phyloP scores from a whole-genome alignment of 495 filamentous ascomycete genomes.

The Aspergillus homomorphus region DNA sequence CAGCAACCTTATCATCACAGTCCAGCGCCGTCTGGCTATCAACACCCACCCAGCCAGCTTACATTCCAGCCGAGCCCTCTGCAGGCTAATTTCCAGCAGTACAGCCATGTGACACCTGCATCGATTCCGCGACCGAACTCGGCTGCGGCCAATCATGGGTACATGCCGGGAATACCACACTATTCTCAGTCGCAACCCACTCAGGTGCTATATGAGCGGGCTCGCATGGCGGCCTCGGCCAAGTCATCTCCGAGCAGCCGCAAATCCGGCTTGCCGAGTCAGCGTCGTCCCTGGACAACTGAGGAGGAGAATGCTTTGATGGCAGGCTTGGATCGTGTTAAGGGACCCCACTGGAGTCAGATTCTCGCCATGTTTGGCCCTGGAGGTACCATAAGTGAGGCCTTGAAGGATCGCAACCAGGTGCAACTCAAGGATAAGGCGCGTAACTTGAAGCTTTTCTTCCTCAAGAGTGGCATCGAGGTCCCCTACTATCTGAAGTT shows the following conservation, averaged over 20 bases:
- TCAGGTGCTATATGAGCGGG: constrained; percentile 74
- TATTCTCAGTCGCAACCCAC: constrained; percentile 74
- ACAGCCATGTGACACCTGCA: constrained; percentile 38
- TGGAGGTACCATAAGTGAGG: constrained; percentile 77
- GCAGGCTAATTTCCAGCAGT: constrained; percentile 46
- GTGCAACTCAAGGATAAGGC: constrained; percentile 97
- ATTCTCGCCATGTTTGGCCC: constrained; percentile 86
- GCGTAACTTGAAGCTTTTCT: constrained; percentile 90
- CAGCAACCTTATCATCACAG: constrained; percentile 42
- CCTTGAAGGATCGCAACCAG: constrained; percentile 88
- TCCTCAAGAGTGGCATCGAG: constrained; percentile 88
- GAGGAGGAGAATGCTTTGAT: constrained; percentile 93
- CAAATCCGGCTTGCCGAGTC: constrained; percentile 74
- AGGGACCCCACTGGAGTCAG: constrained; percentile 93
- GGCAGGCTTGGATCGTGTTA: constrained; percentile 85
- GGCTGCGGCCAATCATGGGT: constrained; percentile 42
- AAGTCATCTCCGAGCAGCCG: constrained; percentile 73
- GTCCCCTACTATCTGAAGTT: constrained; percentile 88
- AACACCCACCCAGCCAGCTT: constrained; percentile 31
- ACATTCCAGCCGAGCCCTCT: constrained; percentile 44
- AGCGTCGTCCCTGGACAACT: constrained; percentile 82
- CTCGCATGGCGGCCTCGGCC: constrained; percentile 74
- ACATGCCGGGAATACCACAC: constrained; percentile 53
- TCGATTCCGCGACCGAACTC: constrained; percentile 34
- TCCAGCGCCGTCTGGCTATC: constrained; percentile 40